Evolutionary conservation across 305 asterid species (phyloP).

Genomic region (Lippia alba): DNA sequence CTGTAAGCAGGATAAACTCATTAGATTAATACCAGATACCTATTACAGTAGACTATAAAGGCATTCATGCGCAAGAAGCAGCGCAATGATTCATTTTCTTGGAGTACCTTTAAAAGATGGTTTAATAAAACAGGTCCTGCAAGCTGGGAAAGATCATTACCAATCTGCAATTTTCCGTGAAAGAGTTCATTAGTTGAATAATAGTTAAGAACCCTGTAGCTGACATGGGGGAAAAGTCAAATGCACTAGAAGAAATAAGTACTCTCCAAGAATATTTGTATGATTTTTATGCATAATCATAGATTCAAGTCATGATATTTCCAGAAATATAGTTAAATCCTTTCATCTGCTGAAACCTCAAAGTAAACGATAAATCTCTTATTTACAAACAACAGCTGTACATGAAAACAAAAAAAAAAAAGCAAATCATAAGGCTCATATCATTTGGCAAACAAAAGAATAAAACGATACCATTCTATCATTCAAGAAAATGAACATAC

Average conservation of each 20-base stretch:
- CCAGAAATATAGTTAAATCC: neutral
- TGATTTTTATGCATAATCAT: neutral
- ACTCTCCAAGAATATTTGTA: conserved; percentile 13
- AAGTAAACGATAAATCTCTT: too few species aligned
- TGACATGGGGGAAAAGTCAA: neutral
- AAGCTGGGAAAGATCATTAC: conserved; percentile 83
- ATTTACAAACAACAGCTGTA: too few species aligned
- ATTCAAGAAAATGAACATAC: conserved; percentile 17
- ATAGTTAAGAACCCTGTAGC: conserved; percentile 9
- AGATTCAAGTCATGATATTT: neutral
- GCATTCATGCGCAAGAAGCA: conserved; percentile 14
- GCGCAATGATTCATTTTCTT: neutral
- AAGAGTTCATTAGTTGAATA: conserved; percentile 24
- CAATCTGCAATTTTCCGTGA: conserved; percentile 64
- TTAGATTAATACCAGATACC: conserved; percentile 34
- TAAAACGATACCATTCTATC: neutral
- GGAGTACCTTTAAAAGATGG: conserved; percentile 78
- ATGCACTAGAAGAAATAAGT: neutral
- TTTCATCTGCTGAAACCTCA: too few species aligned
- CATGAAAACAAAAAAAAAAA: too few species aligned
- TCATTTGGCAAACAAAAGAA: neutral
- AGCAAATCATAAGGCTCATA: neutral
- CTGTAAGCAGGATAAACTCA: conserved; percentile 55
- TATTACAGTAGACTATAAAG: conserved; percentile 13
- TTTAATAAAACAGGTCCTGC: conserved; percentile 88